Evolutionary conservation across 1,284 basidiomycete genomes (phyloP).

Genomic region (Moniliophthora roreri): DNA sequence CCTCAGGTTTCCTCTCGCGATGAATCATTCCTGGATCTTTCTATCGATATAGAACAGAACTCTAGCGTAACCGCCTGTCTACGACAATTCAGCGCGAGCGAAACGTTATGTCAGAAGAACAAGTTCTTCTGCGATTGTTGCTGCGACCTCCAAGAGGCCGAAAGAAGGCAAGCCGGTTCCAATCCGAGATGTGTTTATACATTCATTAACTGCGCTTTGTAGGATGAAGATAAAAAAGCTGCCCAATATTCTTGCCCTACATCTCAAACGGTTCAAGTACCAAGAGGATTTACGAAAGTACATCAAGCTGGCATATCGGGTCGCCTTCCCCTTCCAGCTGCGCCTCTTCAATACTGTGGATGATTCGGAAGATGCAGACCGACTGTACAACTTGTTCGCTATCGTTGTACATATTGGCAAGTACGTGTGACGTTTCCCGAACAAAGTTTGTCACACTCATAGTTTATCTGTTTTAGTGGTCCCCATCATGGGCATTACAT

Average conservation of each 20-base stretch:
- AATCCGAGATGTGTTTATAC: constrained; percentile 2
- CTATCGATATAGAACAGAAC: constrained; percentile 98
- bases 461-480: constrained; percentile 60
- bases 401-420: constrained; percentile 98
- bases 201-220: constrained; percentile 4
- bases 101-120: constrained; percentile 97
- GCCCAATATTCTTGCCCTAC: constrained; percentile 91
- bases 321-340: constrained; percentile 93
- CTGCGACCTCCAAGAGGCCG: constrained; percentile 95
- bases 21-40: constrained; percentile 94
- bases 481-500: constrained; percentile 98
- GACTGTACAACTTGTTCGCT: constrained; percentile 92
- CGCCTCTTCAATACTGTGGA: constrained; percentile 97
- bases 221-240: constrained; percentile 98
- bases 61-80: constrained; percentile 94
- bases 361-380: constrained; percentile 84
- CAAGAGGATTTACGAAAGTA: constrained; percentile 88
- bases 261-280: constrained; percentile 98
- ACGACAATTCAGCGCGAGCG: constrained; percentile 93
- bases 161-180: constrained; percentile 74
- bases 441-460: constrained; percentile 17
- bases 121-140: constrained; percentile 99
- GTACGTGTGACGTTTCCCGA: constrained; percentile 49
- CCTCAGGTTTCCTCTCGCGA: constrained; percentile 89
- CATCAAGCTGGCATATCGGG: constrained; percentile 94